These are phyloP conservation scores for Leishmania martiniquensis DNA, from an alignment of 208 protist genomes.

Conservation along the genomic window DNA sequence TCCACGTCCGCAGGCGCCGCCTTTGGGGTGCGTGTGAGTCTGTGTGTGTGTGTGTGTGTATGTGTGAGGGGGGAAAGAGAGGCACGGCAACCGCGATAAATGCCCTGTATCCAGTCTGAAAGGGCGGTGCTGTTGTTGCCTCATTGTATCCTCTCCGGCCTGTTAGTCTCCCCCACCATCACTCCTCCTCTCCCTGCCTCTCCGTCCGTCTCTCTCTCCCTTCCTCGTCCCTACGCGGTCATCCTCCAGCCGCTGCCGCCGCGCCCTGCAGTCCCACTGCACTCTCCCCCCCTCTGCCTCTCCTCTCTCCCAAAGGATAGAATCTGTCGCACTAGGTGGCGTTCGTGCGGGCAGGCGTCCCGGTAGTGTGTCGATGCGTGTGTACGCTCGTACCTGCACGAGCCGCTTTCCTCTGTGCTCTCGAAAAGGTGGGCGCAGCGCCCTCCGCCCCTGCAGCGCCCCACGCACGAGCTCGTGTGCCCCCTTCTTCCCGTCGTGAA, in stretches of 20 bases:
- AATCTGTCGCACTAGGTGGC: background rate
- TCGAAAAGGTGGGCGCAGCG: background rate
- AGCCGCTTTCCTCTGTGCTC: background rate
- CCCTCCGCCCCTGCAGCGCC: background rate
- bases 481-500: background rate
- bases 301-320: background rate
- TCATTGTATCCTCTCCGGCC: background rate
- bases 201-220: background rate
- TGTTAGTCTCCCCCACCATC: no score
- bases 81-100: conserved; percentile 1
- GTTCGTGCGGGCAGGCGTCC: background rate
- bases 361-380: background rate
- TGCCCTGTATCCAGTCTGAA: background rate
- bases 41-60: conserved; percentile 17
- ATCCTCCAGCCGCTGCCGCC: background rate
- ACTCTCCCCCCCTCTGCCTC: background rate
- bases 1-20: background rate
- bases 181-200: background rate
- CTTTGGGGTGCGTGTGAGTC: background rate
- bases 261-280: background rate
- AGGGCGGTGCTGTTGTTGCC: background rate
- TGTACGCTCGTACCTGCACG: background rate
- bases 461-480: background rate
- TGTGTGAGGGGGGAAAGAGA: conserved; percentile 10
- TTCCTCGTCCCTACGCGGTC: background rate